Evolutionary conservation across 2,329 filamentous ascomycete genomes (phyloP).

Genomic region (Shiraia bambusicola): DNA sequence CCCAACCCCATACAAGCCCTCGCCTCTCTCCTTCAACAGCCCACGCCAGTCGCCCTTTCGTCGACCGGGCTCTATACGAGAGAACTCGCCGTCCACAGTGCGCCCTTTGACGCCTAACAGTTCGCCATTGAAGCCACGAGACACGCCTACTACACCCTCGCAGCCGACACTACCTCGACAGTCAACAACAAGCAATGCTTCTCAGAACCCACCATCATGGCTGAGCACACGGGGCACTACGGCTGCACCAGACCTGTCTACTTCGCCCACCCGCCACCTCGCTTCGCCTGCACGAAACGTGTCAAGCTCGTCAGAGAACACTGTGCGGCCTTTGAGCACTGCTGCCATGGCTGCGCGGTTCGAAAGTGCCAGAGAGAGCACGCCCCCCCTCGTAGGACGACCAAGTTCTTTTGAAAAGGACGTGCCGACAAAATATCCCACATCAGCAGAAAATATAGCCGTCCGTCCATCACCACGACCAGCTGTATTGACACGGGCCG

Average conservation of each 20-base stretch:
- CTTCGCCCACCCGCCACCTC: slow-evolving; percentile 32
- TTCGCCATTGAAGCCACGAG: slow-evolving; percentile 45
- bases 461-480: slow-evolving; percentile 25
- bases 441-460: slow-evolving; percentile 35
- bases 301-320: slow-evolving; percentile 19
- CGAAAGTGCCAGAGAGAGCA: slow-evolving; percentile 38
- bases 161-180: slow-evolving; percentile 34
- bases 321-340: slow-evolving; percentile 29
- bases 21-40: slow-evolving; percentile 48
- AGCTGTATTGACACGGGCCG: slow-evolving; percentile 25
- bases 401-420: slow-evolving; percentile 10
- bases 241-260: slow-evolving; percentile 30
- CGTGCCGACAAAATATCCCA: slow-evolving; percentile 40
- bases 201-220: slow-evolving; percentile 39
- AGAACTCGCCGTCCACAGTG: slow-evolving; percentile 44
- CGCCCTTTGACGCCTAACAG: slow-evolving; percentile 43
- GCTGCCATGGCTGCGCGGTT: slow-evolving; percentile 42
- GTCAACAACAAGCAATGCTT: slow-evolving; percentile 38
- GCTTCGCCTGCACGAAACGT: slow-evolving; percentile 27
- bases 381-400: slow-evolving; percentile 19
- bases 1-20: slow-evolving; percentile 44
- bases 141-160: slow-evolving; percentile 29
- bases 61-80: slow-evolving; percentile 44
- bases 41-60: slow-evolving; percentile 49
- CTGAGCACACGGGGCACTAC: slow-evolving; percentile 36